Percentiles rank a stretch among this genome's conserved stretches.
phyloP scores from a whole-genome alignment of 2,329 filamentous ascomycete species.

The Eurotiales sp. region DNA sequence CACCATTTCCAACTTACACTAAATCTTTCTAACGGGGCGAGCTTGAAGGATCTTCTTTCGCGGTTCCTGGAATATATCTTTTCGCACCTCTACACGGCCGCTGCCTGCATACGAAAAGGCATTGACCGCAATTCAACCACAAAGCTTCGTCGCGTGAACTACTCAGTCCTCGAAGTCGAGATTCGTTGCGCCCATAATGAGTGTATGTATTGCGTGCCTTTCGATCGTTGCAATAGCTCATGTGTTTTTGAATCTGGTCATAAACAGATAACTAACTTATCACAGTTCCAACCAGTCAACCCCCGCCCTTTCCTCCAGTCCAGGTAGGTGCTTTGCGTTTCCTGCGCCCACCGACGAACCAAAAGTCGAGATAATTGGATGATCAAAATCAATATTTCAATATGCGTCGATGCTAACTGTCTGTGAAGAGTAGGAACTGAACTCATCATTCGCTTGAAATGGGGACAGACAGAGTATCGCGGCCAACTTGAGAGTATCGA shows the following conservation, averaged over 20 bases:
- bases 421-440: conserved; percentile 75
- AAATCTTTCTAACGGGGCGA: not conserved
- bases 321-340: conserved; percentile 65
- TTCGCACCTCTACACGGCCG: not conserved
- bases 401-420: not conserved
- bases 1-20: not conserved
- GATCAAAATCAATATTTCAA: too few species aligned
- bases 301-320: conserved; percentile 94
- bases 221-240: not conserved
- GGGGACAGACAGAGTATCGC: conserved; percentile 97
- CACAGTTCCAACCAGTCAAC: conserved; percentile 85
- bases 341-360: not conserved
- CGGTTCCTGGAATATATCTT: not conserved
- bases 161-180: not conserved
- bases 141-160: conserved; percentile 9
- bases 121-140: not conserved
- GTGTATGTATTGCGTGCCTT: conserved; percentile 24
- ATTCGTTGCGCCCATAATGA: conserved; percentile 25
- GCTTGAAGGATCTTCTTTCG: not conserved
- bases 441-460: conserved; percentile 90
- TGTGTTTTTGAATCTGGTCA: not conserved
- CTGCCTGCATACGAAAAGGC: not conserved
- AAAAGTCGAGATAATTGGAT: too few species aligned
- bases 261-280: not conserved
- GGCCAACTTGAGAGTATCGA: conserved; percentile 89